phyloP scores from a whole-genome alignment of 257 asterid species.

The Salvia splendens region DNA sequence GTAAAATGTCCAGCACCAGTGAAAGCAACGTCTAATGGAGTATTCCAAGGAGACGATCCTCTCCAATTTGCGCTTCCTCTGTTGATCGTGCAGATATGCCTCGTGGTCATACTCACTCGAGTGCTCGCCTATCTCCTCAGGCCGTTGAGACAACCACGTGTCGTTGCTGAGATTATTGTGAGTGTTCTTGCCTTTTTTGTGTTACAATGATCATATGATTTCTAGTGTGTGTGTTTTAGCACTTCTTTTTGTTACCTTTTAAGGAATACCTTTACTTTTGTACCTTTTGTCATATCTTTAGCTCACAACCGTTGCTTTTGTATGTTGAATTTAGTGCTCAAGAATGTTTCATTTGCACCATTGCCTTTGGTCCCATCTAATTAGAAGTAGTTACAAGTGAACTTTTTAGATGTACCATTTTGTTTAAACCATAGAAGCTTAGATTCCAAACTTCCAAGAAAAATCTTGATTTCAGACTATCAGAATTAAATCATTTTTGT shows the following conservation, averaged over 20 bases:
- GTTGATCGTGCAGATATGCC: slow-evolving; percentile 43
- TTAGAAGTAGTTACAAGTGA: too few species aligned
- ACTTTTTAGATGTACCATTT: slow-evolving; percentile 19
- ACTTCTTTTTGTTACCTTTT: not conserved
- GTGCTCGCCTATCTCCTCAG: slow-evolving; percentile 40
- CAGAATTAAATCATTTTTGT: not conserved
- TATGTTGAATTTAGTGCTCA: not conserved
- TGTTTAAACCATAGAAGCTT: not conserved
- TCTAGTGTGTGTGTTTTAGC: not conserved
- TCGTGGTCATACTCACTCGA: slow-evolving; percentile 43
- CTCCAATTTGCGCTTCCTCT: slow-evolving; percentile 52
- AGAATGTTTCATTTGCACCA: slow-evolving; percentile 4
- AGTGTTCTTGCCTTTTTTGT: slow-evolving; percentile 17
- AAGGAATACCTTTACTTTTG: not conserved
- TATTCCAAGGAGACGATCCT: slow-evolving; percentile 51
- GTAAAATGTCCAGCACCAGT: slow-evolving; percentile 43
- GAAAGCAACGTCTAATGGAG: slow-evolving; percentile 53
- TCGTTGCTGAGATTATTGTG: slow-evolving; percentile 55
- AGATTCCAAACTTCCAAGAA: not conserved
- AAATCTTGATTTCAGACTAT: not conserved
- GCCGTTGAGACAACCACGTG: slow-evolving; percentile 57
- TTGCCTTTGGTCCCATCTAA: not conserved
- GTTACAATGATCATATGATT: not conserved
- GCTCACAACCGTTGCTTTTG: slow-evolving; percentile 19
- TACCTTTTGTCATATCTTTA: not conserved